Evolutionary conservation across 2,329 filamentous ascomycete species (phyloP).

Genomic region (Alternaria novae-zelandiae): DNA sequence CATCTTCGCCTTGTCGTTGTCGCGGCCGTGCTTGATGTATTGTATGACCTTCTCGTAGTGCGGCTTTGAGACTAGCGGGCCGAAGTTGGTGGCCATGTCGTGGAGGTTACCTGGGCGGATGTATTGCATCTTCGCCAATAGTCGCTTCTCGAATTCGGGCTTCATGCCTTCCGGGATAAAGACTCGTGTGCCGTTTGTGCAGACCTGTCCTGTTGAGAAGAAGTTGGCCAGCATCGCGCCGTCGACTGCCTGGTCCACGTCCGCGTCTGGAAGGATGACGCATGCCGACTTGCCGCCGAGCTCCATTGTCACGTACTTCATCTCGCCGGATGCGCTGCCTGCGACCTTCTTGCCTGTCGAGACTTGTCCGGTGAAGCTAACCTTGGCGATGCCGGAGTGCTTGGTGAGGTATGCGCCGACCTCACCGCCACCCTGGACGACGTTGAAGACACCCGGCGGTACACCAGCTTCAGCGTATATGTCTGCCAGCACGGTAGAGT

Average conservation of each 20-base stretch:
- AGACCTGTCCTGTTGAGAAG: conserved; percentile 89
- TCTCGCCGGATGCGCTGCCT: conserved; percentile 72
- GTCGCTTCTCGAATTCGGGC: conserved; percentile 68
- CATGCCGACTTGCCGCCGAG: conserved; percentile 86
- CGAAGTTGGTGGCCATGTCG: conserved; percentile 78
- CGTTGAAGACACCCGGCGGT: conserved; percentile 84
- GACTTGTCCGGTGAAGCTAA: conserved; percentile 89
- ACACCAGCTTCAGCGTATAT: conserved; percentile 81
- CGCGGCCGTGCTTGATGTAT: conserved; percentile 78
- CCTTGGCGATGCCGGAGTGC: conserved; percentile 78
- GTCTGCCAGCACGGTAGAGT: conserved; percentile 75
- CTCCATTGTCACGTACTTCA: conserved; percentile 95
- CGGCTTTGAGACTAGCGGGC: conserved; percentile 75
- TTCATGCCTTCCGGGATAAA: conserved; percentile 76
- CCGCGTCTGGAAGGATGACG: conserved; percentile 79
- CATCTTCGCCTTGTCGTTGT: conserved; percentile 74
- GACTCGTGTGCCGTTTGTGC: conserved; percentile 89
- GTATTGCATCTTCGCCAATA: conserved; percentile 73
- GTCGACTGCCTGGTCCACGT: conserved; percentile 80
- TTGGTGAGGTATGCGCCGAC: conserved; percentile 77
- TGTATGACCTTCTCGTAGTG: conserved; percentile 79
- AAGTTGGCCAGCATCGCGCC: conserved; percentile 95
- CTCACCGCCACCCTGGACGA: conserved; percentile 80
- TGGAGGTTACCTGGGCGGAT: conserved; percentile 76
- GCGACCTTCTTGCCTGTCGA: conserved; percentile 84